Conservation (phyloP, 2,329 filamentous ascomycete genomes). For the Aspergillus sp. region DNA sequence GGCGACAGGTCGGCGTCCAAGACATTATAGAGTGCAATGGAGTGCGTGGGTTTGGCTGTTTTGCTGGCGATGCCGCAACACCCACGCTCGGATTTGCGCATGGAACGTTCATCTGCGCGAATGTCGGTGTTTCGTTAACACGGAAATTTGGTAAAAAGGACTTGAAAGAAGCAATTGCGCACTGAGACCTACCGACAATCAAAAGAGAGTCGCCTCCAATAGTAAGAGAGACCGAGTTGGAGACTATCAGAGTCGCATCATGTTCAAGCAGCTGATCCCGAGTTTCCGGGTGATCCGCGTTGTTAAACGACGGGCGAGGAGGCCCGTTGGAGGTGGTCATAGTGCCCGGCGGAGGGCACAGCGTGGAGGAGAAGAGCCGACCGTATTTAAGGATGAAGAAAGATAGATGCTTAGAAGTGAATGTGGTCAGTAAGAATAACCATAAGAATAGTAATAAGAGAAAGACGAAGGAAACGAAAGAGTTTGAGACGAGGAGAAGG, state of each 20-base stretch:
- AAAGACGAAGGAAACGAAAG: slow-evolving; percentile 15
- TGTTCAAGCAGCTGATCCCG: slow-evolving; percentile 35
- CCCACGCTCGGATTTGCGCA: slow-evolving; percentile 49
- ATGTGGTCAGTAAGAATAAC: not conserved
- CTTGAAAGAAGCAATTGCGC: slow-evolving; percentile 2
- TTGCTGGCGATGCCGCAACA: slow-evolving; percentile 59
- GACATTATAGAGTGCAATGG: slow-evolving; percentile 78
- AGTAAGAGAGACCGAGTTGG: slow-evolving; percentile 61
- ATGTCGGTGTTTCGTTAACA: slow-evolving; percentile 4
- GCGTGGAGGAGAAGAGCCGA: not conserved
- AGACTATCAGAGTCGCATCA: slow-evolving; percentile 55
- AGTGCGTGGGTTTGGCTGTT: slow-evolving; percentile 52
- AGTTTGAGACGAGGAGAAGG: slow-evolving; percentile 16
- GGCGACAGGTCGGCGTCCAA: slow-evolving; percentile 73
- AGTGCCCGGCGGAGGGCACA: slow-evolving; percentile 4
- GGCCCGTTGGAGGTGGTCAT: slow-evolving; percentile 26
- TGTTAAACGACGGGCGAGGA: slow-evolving; percentile 27
- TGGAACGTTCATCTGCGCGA: slow-evolving; percentile 55
- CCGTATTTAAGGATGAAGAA: slow-evolving; percentile 6
- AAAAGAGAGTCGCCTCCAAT: slow-evolving; percentile 62
- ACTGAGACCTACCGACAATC: slow-evolving; percentile 53
- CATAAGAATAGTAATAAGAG: slow-evolving; percentile 11
- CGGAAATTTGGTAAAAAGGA: not conserved
- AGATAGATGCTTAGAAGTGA: slow-evolving; percentile 10
- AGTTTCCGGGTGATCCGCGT: slow-evolving; percentile 32